A percentile compares a stretch with the other conserved stretches of the same genome.
phyloP scores from a whole-genome alignment of 2,329 filamentous ascomycete species.

The Calonectria ilicicola region DNA sequence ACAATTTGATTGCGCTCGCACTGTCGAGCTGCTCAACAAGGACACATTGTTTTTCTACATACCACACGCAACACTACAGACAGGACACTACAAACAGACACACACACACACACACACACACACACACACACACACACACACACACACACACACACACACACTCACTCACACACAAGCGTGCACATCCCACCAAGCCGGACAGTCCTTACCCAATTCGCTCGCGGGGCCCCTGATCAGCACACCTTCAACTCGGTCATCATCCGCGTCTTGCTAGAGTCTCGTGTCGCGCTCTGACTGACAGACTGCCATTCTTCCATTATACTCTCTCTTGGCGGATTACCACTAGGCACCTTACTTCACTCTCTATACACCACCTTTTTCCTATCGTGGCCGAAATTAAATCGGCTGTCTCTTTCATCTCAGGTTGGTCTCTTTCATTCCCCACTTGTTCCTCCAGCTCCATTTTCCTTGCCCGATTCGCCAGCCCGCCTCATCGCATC shows the following conservation, averaged over 20 bases:
- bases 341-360: conserved; percentile 8
- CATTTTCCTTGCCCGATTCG: conserved; percentile 28
- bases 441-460: conserved; percentile 12
- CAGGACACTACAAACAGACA: not conserved
- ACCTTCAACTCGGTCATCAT: conserved; percentile 38
- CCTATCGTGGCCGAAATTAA: conserved; percentile 22
- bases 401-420: conserved; percentile 23
- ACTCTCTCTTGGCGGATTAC: not conserved
- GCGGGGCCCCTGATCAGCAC: conserved; percentile 26
- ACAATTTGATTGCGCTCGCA: not conserved
- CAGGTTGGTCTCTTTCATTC: conserved; percentile 30
- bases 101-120: not conserved
- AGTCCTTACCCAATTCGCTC: conserved; percentile 25
- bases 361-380: conserved; percentile 24
- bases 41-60: not conserved
- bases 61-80: not conserved
- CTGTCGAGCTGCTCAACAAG: not conserved
- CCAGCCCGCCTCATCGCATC: conserved; percentile 25
- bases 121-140: not conserved
- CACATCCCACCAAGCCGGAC: conserved; percentile 1
- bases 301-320: not conserved
- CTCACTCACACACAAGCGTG: not conserved
- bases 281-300: conserved; percentile 2
- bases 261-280: conserved; percentile 26
- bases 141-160: not conserved